Base-by-base conservation (phyloP, 352 stramenopile genomes). In the Phytophthora ohioensis region DNA sequence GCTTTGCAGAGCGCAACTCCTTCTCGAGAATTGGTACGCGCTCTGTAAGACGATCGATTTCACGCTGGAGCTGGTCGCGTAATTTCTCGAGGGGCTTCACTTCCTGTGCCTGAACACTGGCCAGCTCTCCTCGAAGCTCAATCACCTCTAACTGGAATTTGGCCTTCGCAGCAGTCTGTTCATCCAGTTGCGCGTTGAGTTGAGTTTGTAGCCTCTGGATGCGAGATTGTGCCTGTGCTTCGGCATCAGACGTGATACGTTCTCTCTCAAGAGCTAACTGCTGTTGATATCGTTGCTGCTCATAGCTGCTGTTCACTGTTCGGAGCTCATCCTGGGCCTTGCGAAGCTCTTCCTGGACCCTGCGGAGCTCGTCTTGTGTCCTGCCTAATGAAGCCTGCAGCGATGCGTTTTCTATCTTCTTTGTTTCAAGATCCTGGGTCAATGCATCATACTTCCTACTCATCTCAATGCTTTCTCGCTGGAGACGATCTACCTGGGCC, bases 61-160 rank as follows among this genome's bases (percentile, higher is more conserved):
- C 76, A n/a, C 71, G 62, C 17, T 74, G 71, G 10, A 84, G 65
- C 27, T 74, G 75, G 35, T 87, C 79, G 36, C 68, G 67, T 34
- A 78, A 46, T 46, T 84, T 87, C 43, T 79, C 66, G 9, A 84
- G 49, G 32, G 64, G 64, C 12, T 71, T 65, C 3, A 86, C 38
- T 67, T 82, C 60, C 36, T 70, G 64, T 3, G 62, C 58, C 41
- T 81, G 71, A 3, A 78, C 21, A 36, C 60, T 55, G 10, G 61
- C 59, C 13, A 80, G 34, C 43, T 84, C 64, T 35, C 49, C 57
- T 21, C 57, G 53, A 11, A 80, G 36, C 38, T 85, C 71, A 30
- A 78, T 62, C 4, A 79, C 36, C 10, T 81, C 75, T 3, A 60
- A 57, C 39, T 82, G 71, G 21, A 80, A 60, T 36, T 66, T 77